These are phyloP conservation scores for Globisporangium polare DNA, from an alignment of 352 stramenopile species.

Conservation along the genomic window DNA sequence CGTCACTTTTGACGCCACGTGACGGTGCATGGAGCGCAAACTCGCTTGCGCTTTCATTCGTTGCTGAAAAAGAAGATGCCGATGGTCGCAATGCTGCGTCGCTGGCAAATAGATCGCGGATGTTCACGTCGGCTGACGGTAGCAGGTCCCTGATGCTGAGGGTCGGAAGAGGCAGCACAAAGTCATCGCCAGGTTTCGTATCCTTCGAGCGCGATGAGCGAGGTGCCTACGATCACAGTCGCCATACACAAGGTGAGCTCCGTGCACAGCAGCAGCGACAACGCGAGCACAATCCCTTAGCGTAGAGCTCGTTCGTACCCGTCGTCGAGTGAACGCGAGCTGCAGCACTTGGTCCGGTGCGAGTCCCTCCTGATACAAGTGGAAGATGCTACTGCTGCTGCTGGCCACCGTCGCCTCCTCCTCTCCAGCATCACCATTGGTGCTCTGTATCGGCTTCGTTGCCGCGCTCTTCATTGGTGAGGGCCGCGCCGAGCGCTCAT, in stretches of 20 bases:
- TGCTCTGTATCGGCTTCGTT: not conserved
- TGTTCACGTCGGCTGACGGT: slow-evolving; percentile 16
- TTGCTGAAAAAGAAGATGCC: not conserved
- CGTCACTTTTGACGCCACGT: not conserved
- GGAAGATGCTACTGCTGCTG: slow-evolving; percentile 30
- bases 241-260: not conserved
- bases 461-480: not conserved
- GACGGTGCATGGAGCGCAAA: not conserved
- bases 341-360: slow-evolving; percentile 50
- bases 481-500: not conserved
- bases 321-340: slow-evolving; percentile 47
- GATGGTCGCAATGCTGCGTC: not conserved
- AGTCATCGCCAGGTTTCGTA: slow-evolving; percentile 35
- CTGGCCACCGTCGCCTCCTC: not conserved
- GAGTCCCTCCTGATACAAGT: slow-evolving; percentile 62
- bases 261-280: not conserved
- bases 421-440: not conserved
- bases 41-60: not conserved
- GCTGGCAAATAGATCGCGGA: slow-evolving; percentile 16
- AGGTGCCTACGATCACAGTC: slow-evolving; percentile 11
- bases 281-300: not conserved
- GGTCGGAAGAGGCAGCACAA: slow-evolving; percentile 42
- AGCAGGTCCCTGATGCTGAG: slow-evolving; percentile 37
- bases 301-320: slow-evolving; percentile 14
- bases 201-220: slow-evolving; percentile 17